Percentiles rank a stretch among this genome's conserved stretches.
phyloP scores from a whole-genome alignment of 2,329 filamentous ascomycete species.

The Thelonectria blattea region DNA sequence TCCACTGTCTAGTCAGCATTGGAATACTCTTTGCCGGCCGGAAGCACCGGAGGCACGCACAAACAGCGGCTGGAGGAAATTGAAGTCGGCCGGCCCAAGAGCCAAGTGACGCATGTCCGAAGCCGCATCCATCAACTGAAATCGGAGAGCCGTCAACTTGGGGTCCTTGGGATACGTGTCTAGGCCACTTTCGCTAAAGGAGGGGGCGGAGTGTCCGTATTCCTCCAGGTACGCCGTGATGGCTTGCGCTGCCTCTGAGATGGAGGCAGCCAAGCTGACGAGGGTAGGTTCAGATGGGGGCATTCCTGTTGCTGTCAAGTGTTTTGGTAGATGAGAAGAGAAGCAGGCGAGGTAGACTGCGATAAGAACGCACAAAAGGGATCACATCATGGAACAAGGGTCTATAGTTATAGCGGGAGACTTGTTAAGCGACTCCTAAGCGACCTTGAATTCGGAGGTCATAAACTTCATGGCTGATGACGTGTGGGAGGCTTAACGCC shows the following conservation, averaged over 20 bases:
- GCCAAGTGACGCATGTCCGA: slow-evolving; percentile 17
- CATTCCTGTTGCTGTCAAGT: neutral
- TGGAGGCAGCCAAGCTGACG: neutral
- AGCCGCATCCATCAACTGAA: slow-evolving; percentile 19
- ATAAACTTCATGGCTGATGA: too few species aligned
- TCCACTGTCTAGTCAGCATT: neutral
- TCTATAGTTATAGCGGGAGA: too few species aligned
- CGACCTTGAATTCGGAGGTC: too few species aligned
- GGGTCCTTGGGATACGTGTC: slow-evolving; percentile 13
- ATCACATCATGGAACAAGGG: too few species aligned
- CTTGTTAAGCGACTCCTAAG: too few species aligned
- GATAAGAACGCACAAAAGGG: too few species aligned
- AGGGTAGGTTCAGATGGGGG: neutral
- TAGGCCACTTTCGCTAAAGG: neutral
- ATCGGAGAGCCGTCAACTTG: slow-evolving; percentile 14
- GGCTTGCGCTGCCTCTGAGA: neutral
- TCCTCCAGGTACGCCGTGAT: neutral
- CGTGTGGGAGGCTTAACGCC: too few species aligned
- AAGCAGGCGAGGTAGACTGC: neutral
- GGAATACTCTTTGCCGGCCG: neutral
- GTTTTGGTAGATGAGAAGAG: neutral
- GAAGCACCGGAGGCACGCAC: neutral
- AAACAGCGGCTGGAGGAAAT: slow-evolving; percentile 10
- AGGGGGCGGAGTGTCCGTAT: neutral
- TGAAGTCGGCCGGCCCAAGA: slow-evolving; percentile 16